A percentile compares a stretch with the other conserved stretches of the same genome.
Conservation (phyloP, 1,284 basidiomycete genomes). For the Heterobasidion parviporum region DNA sequence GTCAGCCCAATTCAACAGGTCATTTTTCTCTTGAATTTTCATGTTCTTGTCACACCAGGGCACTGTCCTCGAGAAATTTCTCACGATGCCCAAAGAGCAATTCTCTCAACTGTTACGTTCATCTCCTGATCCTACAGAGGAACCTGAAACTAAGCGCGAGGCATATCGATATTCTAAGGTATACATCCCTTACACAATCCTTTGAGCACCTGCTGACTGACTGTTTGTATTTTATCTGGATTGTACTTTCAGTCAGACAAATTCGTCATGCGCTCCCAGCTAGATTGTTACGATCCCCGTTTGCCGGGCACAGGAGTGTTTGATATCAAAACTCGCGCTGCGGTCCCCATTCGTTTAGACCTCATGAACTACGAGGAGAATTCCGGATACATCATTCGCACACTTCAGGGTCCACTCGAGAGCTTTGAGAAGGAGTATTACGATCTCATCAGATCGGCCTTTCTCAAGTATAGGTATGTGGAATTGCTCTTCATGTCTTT, state of each 20-base stretch:
- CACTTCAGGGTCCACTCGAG: conserved; percentile 51
- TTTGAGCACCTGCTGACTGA: not conserved
- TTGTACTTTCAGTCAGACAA: conserved; percentile 47
- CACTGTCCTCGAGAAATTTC: conserved; percentile 82
- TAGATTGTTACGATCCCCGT: conserved; percentile 80
- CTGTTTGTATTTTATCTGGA: not conserved
- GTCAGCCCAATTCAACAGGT: conserved; percentile 30
- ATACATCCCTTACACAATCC: conserved; percentile 9
- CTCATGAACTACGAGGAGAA: conserved; percentile 80
- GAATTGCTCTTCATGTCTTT: not conserved
- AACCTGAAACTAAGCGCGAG: conserved; percentile 40
- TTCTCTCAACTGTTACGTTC: conserved; percentile 60
- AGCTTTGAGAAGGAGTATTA: conserved; percentile 90
- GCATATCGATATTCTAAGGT: conserved; percentile 84
- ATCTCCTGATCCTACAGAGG: conserved; percentile 23
- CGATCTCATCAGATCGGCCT: conserved; percentile 88
- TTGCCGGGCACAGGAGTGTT: conserved; percentile 89
- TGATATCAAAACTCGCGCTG: conserved; percentile 94
- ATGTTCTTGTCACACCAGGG: conserved; percentile 41
- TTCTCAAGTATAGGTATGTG: conserved; percentile 85
- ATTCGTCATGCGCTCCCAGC: conserved; percentile 91
- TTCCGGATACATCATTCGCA: conserved; percentile 68
- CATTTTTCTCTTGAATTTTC: conserved; percentile 1
- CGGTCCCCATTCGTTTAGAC: conserved; percentile 80
- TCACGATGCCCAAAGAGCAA: conserved; percentile 62